Percentiles rank a stretch among this genome's conserved stretches.
phyloP scores from a whole-genome alignment of 2,329 filamentous ascomycete species.

The Exophiala spinifera region DNA sequence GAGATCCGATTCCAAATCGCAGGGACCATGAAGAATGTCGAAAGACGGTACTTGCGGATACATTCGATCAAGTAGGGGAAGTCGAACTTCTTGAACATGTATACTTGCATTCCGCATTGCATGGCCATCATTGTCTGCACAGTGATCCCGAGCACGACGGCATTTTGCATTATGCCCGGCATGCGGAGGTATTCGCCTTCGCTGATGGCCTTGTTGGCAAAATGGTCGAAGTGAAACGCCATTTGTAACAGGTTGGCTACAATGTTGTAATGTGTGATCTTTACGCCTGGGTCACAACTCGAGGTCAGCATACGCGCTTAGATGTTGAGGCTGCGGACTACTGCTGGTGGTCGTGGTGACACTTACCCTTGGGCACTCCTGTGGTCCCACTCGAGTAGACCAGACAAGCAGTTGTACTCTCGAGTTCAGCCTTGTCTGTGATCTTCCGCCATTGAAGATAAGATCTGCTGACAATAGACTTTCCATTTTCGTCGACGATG shows the following conservation, averaged over 20 bases:
- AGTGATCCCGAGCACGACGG: conserved; percentile 18
- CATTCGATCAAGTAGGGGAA: conserved; percentile 10
- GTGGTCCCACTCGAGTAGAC: conserved; percentile 77
- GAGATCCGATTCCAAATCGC: conserved; percentile 21
- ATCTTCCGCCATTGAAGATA: conserved; percentile 54
- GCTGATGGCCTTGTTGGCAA: conserved; percentile 10
- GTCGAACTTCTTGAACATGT: conserved; percentile 21
- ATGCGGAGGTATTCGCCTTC: conserved; percentile 19
- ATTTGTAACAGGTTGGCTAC: conserved; percentile 22
- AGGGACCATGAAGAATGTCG: conserved; percentile 20
- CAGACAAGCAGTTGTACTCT: conserved; percentile 56
- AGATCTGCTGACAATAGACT: conserved; percentile 36
- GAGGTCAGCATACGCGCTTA: too few relatives aligned
- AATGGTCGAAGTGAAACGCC: conserved; percentile 19
- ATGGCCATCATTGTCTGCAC: conserved; percentile 21
- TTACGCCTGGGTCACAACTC: conserved; percentile 6
- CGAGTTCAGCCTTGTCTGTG: conserved; percentile 48
- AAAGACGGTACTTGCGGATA: conserved; percentile 15
- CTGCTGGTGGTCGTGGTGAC: background rate
- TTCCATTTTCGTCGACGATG: conserved; percentile 25
- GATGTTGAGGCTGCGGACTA: too few relatives aligned
- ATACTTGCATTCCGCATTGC: conserved; percentile 20
- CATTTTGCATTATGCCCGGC: conserved; percentile 22
- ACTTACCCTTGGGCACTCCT: conserved; percentile 63
- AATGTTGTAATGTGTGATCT: conserved; percentile 17